Conservation (phyloP, 768 basidiomycete species). For the Phaeotremella skinneri region DNA sequence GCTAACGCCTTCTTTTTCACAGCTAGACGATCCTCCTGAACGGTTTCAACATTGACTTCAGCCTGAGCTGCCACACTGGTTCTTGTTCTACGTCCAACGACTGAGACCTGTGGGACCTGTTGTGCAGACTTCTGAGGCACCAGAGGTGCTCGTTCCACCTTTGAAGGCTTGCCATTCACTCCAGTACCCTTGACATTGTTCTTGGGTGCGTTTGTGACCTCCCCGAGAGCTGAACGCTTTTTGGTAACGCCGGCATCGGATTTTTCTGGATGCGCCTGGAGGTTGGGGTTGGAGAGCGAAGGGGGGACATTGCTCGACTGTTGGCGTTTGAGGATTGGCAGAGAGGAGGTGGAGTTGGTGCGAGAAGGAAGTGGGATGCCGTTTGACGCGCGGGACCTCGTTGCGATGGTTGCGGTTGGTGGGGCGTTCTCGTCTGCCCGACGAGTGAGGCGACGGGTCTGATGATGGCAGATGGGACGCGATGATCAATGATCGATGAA, state of each 20-base stretch:
- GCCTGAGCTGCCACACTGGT: slow-evolving; percentile 1
- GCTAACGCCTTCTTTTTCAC: slow-evolving; percentile 1
- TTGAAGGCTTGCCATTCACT: slow-evolving; percentile 3
- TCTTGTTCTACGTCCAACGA: not conserved
- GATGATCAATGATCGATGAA: not conserved
- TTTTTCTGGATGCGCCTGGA: slow-evolving; percentile 8
- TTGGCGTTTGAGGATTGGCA: slow-evolving; percentile 38
- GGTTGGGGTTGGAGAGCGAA: slow-evolving; percentile 1
- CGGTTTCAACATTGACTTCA: not conserved
- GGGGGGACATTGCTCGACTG: slow-evolving; percentile 20
- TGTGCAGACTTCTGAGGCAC: slow-evolving; percentile 9
- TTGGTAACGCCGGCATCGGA: slow-evolving; percentile 14
- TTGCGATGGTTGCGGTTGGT: slow-evolving; percentile 25
- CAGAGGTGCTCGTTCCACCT: slow-evolving; percentile 25
- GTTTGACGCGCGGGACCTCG: slow-evolving; percentile 16
- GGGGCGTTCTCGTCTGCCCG: slow-evolving; percentile 45
- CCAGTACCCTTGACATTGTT: slow-evolving; percentile 10
- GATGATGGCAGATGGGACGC: slow-evolving; percentile 9
- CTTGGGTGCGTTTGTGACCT: slow-evolving; percentile 41
- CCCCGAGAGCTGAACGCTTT: slow-evolving; percentile 38
- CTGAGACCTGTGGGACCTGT: slow-evolving; percentile 1
- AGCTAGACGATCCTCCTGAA: not conserved
- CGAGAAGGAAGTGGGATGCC: slow-evolving; percentile 13
- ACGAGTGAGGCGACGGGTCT: slow-evolving; percentile 38
- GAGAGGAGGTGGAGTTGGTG: slow-evolving; percentile 23